Evolutionary conservation across 495 filamentous ascomycete genomes (phyloP).

Genomic region (Clavariopsis aquatica): DNA sequence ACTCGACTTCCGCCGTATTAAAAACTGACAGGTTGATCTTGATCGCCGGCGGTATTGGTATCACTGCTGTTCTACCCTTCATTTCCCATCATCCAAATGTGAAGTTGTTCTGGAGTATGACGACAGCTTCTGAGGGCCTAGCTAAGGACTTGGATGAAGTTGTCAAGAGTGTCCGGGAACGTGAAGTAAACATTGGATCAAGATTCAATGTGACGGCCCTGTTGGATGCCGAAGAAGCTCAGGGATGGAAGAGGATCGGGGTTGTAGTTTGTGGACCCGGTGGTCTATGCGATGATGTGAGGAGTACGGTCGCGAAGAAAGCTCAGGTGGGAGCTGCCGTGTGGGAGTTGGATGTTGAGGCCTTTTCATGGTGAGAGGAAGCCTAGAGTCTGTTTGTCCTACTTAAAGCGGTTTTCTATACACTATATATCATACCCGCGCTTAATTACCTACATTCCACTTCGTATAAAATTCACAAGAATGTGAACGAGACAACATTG

Average conservation of each 20-base stretch:
- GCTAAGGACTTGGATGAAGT: slow-evolving; percentile 36
- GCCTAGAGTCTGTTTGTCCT: too few relatives aligned
- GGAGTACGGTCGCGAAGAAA: slow-evolving; percentile 12
- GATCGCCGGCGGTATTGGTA: slow-evolving; percentile 51
- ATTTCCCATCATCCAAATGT: slow-evolving; percentile 41
- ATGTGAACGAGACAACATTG: too few relatives aligned
- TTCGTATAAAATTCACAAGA: too few relatives aligned
- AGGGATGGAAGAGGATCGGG: slow-evolving; percentile 45
- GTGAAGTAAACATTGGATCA: slow-evolving; percentile 43
- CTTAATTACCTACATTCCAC: too few relatives aligned
- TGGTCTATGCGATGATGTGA: slow-evolving; percentile 35
- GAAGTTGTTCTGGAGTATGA: slow-evolving; percentile 46
- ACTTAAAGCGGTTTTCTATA: too few relatives aligned
- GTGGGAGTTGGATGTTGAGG: slow-evolving; percentile 31
- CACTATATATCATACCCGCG: too few relatives aligned
- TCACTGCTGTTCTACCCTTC: slow-evolving; percentile 46
- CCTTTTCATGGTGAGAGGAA: slow-evolving; percentile 17
- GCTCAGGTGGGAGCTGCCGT: slow-evolving; percentile 10
- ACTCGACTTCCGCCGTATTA: slow-evolving; percentile 16
- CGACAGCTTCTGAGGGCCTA: slow-evolving; percentile 18
- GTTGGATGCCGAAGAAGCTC: slow-evolving; percentile 39
- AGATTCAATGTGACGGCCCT: slow-evolving; percentile 40
- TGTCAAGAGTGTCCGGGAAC: slow-evolving; percentile 37
- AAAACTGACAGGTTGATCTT: slow-evolving; percentile 42
- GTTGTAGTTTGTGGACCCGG: slow-evolving; percentile 50